Evolutionary conservation across 228 moss, liverwort and hornwort species (phyloP).

Genomic region (Sphagnum magellanicum): DNA sequence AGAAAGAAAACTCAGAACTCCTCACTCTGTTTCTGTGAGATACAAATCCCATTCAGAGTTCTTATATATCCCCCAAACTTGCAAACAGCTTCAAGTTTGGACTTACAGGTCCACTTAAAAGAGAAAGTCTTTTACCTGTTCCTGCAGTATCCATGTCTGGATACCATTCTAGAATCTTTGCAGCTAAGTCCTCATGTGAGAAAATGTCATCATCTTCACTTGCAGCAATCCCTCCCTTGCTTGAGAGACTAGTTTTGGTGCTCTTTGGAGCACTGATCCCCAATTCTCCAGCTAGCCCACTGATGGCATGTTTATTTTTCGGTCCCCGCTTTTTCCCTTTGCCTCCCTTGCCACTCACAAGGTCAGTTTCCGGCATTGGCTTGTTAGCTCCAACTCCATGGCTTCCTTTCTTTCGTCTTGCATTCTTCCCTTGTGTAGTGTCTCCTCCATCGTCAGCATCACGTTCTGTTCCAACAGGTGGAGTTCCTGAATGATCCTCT

Average conservation of each 20-base stretch:
- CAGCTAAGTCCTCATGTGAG: conserved; percentile 46
- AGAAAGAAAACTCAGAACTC: no score
- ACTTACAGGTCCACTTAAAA: no score
- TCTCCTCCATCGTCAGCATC: conserved; percentile 36
- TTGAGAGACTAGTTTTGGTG: conserved; percentile 20
- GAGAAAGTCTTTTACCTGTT: conserved; percentile 31
- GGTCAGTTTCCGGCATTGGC: conserved; percentile 37
- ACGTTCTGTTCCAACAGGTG: conserved; percentile 21
- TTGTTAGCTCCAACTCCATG: conserved; percentile 22
- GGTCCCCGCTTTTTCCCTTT: conserved; percentile 53
- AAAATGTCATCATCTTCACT: conserved; percentile 55
- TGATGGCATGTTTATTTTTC: conserved; percentile 57
- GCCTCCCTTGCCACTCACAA: conserved; percentile 35
- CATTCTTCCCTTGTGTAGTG: conserved; percentile 42
- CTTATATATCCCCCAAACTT: no score
- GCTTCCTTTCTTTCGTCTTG: conserved; percentile 62
- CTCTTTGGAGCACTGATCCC: conserved; percentile 34
- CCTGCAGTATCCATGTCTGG: conserved; percentile 90
- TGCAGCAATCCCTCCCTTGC: conserved; percentile 17
- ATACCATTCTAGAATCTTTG: conserved; percentile 80
- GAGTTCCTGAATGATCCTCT: conserved; percentile 19
- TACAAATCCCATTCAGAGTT: no score
- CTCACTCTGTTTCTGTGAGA: no score
- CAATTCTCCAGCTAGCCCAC: conserved; percentile 41
- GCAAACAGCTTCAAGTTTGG: no score